phyloP scores from a whole-genome alignment of 345 rosid species.

The Eucalyptus cloeziana region DNA sequence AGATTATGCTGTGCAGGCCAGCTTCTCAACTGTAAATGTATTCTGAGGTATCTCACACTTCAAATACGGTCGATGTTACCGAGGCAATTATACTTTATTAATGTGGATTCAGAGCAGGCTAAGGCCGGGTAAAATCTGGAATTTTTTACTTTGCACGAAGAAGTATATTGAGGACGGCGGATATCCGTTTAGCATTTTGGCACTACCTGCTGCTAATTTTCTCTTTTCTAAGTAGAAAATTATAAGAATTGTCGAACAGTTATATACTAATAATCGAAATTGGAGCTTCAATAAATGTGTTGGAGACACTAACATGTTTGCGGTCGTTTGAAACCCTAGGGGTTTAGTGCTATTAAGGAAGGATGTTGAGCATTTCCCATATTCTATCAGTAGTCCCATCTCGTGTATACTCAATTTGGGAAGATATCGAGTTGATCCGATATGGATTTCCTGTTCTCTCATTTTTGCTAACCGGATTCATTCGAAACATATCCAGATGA shows the following conservation, averaged over 20 bases:
- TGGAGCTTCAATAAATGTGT: background rate
- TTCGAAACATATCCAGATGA: background rate
- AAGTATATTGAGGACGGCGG: background rate
- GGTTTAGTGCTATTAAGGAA: background rate
- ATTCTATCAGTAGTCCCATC: background rate
- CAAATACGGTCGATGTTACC: background rate
- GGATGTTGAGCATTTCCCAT: background rate
- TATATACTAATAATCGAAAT: background rate
- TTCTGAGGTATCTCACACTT: background rate
- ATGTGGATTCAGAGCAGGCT: background rate
- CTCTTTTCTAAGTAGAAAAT: background rate
- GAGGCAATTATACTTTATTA: background rate
- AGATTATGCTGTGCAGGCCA: background rate
- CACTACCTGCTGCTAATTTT: background rate
- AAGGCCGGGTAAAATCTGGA: background rate
- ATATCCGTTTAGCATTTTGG: background rate
- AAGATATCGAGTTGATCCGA: background rate
- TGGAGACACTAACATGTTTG: background rate
- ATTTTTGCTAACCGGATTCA: background rate
- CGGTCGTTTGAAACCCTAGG: background rate
- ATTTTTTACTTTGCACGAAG: background rate
- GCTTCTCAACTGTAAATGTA: background rate
- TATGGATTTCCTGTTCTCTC: background rate
- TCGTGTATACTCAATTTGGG: background rate
- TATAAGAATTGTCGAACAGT: background rate